Base-by-base conservation (phyloP, 2,329 filamentous ascomycete genomes). In the Microcyclospora pomicola region DNA sequence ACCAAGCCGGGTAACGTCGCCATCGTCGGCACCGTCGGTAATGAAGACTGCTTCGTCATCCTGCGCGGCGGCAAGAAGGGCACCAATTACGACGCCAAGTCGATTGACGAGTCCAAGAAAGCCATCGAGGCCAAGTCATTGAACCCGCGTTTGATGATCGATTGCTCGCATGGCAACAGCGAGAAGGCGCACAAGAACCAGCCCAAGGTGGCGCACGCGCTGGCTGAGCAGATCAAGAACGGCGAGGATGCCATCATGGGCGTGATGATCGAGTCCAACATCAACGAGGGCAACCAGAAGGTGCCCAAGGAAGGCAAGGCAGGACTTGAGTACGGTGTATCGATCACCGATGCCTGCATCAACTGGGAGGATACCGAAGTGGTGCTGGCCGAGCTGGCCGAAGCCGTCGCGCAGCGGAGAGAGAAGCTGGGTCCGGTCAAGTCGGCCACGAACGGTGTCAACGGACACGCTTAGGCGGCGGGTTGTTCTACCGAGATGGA, bases 201-300 rank as follows among this genome's bases (percentile, higher is more conserved):
- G 66, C 87, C 87, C 49, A 86, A 88, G 71, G 91, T 98, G 14
- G 87, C 86, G 3, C 77, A 76, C 36, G 73, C 70, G 9, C 61
- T 98, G 40, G 86, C 83, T 2, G 77, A 82, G 54, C 91, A 98
- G 65, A 82, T 98, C 42, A 71, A 79, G 38, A 75, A 72, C 41
- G 91, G 91, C 28, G 88, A 96, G 66, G 72, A 73, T 2, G 80
- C 70, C 35, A 91, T 98, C 55, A 88, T 95, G 76, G 91, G 91
- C 53, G 84, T 96, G 42, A 98, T 98, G 91, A 93, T 98, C 54
- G 91, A 98, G 69, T 92, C 83, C 62, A 83, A 96, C 62, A 92
- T 96, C 65, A 81, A 88, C 54, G 88, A 95, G 66, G 80, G 87
- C 49, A 82, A 72, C 63, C 91, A 98, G 61, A 95, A 95, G 63